Evolutionary conservation across 805 yeast species (phyloP), one percentile per base, ranked within the genome.

Genomic region (Hanseniaspora pseudoguilliermondii): DNA sequence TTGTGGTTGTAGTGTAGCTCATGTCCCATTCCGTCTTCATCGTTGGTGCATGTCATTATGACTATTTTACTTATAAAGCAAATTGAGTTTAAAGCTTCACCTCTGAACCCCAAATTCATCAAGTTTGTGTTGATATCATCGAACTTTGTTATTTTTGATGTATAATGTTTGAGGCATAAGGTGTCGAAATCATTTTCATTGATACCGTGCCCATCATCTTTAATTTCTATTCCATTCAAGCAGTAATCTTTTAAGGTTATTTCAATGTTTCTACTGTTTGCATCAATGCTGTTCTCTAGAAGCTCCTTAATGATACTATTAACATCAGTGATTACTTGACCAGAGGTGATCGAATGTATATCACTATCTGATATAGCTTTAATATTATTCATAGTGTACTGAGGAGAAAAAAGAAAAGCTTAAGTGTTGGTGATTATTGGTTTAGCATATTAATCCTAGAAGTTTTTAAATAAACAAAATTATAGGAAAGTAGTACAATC

Each of bases 321-420:
- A 44, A 93, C 69, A 62, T 86, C 95, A 5, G 82, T 78, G 13
- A 93, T 85, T 15, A 93, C 97, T 66, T 93, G 98, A 0, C 96
- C 96, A 0, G 97, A 87, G 0, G 96, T 88, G 57, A 91, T 80
- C 58, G 76, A 73, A 60, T 85, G 86, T 7, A 89, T 75, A 61
- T 90, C 95, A 10, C 62, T 61, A 1, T 60, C 60, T 38, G 71
- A 73, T 29, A 82, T 78, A 5, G 73, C 71, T 36, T 63, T 57
- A 16, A 74, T 69, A 7, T 29, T 29, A 27, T 20, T 39, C 46
- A 35, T 32, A 23, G 20, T 21, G 51, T 16, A 32, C 25, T 36
- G 18, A 27, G 8, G 29, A 7, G 1, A 8, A 3, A 7, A 27
- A 27, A 9, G 6, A 5, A 27, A 27, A 27, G 29, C 9, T 9